phyloP scores from a whole-genome alignment of 2,329 filamentous ascomycete species.

The Ilyonectria mors-panacis region DNA sequence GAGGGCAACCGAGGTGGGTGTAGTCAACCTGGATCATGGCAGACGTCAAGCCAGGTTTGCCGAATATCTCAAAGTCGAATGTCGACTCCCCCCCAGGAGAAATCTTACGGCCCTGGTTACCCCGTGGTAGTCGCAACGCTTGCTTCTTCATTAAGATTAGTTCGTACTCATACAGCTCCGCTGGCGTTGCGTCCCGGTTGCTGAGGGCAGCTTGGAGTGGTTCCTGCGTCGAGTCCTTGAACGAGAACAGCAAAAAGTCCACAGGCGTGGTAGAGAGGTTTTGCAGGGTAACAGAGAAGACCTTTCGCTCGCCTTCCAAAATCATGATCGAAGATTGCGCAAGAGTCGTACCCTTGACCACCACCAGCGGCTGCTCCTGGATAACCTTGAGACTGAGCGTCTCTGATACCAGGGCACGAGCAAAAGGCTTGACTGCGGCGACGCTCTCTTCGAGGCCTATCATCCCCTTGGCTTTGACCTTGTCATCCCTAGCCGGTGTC shows the following conservation, averaged over 20 bases:
- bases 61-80: constrained; percentile 88
- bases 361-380: constrained; percentile 81
- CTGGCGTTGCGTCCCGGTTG: constrained; percentile 82
- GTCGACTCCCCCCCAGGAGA: constrained; percentile 76
- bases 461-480: constrained; percentile 83
- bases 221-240: constrained; percentile 88
- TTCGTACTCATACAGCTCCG: constrained; percentile 90
- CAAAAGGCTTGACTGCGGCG: constrained; percentile 55
- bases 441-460: constrained; percentile 67
- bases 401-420: constrained; percentile 62
- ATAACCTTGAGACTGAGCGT: constrained; percentile 81
- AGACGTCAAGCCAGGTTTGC: constrained; percentile 86
- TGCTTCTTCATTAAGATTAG: constrained; percentile 82
- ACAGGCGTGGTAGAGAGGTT: constrained; percentile 85
- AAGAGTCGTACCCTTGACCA: constrained; percentile 82
- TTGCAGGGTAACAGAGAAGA: constrained; percentile 83
- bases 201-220: constrained; percentile 81
- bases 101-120: constrained; percentile 72
- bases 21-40: constrained; percentile 90
- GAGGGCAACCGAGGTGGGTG: constrained; percentile 80
- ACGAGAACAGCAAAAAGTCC: constrained; percentile 89
- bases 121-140: constrained; percentile 71
- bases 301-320: constrained; percentile 87
- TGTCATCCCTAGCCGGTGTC: constrained; percentile 77
- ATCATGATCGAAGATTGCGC: constrained; percentile 92